These are phyloP conservation scores for Syncephalis plumigaleata DNA, from an alignment of 371 early-diverging fungal species.

Conservation along the genomic window DNA sequence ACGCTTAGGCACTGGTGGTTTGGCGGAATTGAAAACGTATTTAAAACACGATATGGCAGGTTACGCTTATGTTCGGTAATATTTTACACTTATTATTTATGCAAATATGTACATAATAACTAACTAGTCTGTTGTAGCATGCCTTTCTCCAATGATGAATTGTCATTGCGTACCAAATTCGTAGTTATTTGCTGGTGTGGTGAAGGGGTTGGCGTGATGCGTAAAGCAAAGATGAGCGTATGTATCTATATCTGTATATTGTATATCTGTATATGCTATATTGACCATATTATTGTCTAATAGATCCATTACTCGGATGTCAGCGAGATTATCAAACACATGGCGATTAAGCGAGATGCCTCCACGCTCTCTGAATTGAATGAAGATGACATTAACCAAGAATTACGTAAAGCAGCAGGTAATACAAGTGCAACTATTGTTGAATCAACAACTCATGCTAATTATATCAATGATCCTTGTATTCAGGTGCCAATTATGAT, in stretches of 20 bases:
- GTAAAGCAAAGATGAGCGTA: slow-evolving; percentile 64
- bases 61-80: slow-evolving; percentile 54
- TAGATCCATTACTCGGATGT: slow-evolving; percentile 57
- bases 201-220: slow-evolving; percentile 62
- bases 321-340: slow-evolving; percentile 44
- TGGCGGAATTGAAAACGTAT: slow-evolving; percentile 38
- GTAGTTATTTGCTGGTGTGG: slow-evolving; percentile 67
- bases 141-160: slow-evolving; percentile 70
- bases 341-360: slow-evolving; percentile 60
- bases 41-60: slow-evolving; percentile 52
- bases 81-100: no score
- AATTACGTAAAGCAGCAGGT: slow-evolving; percentile 42
- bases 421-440: background rate
- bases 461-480: background rate
- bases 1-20: slow-evolving; percentile 43
- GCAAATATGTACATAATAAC: no score
- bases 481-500: slow-evolving; percentile 36
- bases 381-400: slow-evolving; percentile 27
- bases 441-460: background rate
- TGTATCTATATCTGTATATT: background rate
- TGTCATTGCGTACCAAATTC: slow-evolving; percentile 50
- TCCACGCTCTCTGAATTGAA: slow-evolving; percentile 23
- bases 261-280: no score
- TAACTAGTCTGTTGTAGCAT: slow-evolving; percentile 13
- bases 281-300: no score